phyloP scores from a whole-genome alignment of 139 green algal genomes.

The Parachlorella kessleri region DNA sequence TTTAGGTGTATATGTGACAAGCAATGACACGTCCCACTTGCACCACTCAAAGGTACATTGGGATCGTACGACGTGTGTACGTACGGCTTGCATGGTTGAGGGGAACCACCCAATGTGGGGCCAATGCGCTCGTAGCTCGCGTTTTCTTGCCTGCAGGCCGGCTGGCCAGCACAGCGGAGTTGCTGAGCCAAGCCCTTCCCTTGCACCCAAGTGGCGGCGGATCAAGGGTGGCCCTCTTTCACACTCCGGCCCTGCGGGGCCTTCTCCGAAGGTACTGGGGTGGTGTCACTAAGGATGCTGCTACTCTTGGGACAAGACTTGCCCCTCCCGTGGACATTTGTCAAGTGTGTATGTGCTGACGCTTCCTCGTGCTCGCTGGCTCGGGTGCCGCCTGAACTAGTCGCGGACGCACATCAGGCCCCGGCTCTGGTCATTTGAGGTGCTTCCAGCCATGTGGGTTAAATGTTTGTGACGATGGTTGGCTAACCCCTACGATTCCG shows the following conservation, averaged over 20 bases:
- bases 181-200: background rate
- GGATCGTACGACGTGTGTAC: background rate
- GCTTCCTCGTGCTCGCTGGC: background rate
- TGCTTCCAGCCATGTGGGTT: background rate
- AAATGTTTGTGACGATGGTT: background rate
- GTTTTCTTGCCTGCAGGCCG: too few species aligned
- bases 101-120: too few species aligned
- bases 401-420: background rate
- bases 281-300: too few species aligned
- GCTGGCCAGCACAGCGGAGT: constrained; percentile 33
- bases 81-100: background rate
- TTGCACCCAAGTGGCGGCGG: background rate
- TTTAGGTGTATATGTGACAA: background rate
- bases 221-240: constrained; percentile 26
- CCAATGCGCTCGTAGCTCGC: too few species aligned
- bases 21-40: background rate
- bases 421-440: background rate
- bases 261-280: constrained; percentile 33
- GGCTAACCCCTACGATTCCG: background rate
- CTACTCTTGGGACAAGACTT: too few species aligned
- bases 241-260: constrained; percentile 32
- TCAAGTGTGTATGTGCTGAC: too few species aligned
- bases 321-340: background rate
- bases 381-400: background rate
- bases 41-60: background rate